Evolutionary conservation across 768 basidiomycete species (phyloP), one percentile per base, ranked within the genome.

Genomic region (Calocera cornea): DNA sequence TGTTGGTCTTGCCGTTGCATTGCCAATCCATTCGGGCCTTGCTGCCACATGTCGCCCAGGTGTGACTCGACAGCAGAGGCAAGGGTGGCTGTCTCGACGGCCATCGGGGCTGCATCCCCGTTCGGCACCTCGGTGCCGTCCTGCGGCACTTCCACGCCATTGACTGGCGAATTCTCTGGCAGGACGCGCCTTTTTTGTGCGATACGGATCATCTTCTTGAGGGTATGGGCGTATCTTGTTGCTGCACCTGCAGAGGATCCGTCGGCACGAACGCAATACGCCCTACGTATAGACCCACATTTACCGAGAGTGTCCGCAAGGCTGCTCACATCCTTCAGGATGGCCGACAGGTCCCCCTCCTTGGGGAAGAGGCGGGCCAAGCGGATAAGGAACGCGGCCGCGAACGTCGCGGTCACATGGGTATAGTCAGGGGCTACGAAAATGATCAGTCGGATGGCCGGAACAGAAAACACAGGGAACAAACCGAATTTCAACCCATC

Each of bases 351-450:
- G 72, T 95, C 83, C 71, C 91, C 89, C 70, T 94, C 90, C 47
- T 86, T 84, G 0, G 94, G 94, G 80, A 97, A 95, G 41, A 97
- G 81, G 29, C 94, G 85, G 40, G 87, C 86, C 63, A 97, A 80
- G 34, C 94, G 87, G 64, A 97, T 81, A 68, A 95, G 80, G 76
- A 97, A 89, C 2, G 92, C 91, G 14, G 93, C 94, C 24, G 90
- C 84, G 77, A 97, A 97, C 0, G 94, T 95, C 3, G 94, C 94
- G 33, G 92, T 91, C 44, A 91, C 90, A 74, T 97, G 94, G 16
- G 89, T 89, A 72, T 90, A 89, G 74, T 91, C 87, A n/a, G 93
- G 89, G 17, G 92, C 90, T 91, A 70, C 19, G 41, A 50, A 65
- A 69, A 12, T 41, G 16, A 17, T 66, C 41, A 29, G 64, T 34